Evolutionary conservation across 1,139 yeast genomes (phyloP).

Genomic region (Geotrichum candidum): DNA sequence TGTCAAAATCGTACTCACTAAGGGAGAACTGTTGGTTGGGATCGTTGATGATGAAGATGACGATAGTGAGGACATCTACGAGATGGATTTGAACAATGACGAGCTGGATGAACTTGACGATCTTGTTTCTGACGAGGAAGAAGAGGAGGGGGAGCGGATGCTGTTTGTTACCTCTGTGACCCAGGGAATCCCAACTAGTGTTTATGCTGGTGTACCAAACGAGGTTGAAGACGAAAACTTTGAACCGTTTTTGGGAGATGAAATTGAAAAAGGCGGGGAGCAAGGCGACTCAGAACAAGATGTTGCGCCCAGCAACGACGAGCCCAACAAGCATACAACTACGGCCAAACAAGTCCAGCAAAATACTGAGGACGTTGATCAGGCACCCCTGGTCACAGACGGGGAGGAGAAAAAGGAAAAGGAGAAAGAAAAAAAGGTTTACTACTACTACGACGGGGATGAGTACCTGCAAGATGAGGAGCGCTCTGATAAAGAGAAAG

Average conservation of each 20-base stretch:
- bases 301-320: background rate
- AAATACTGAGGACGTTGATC: background rate
- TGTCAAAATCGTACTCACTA: constrained; percentile 18
- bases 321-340: background rate
- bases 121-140: too few relatives aligned
- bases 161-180: background rate
- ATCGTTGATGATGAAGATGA: constrained; percentile 14
- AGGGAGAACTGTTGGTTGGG: constrained; percentile 20
- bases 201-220: background rate
- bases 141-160: constrained; percentile 9
- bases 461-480: background rate
- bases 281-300: background rate
- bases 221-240: background rate
- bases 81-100: background rate
- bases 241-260: background rate
- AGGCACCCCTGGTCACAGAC: background rate
- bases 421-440: constrained; percentile 1
- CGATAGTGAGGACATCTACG: background rate
- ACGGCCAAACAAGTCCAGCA: background rate
- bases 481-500: background rate
- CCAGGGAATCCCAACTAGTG: background rate
- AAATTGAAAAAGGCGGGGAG: background rate
- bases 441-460: background rate
- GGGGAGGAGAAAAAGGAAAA: background rate
- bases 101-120: background rate